Base-by-base conservation (phyloP, 176 grass and related monocot genomes). In the Alloteropsis semialata region DNA sequence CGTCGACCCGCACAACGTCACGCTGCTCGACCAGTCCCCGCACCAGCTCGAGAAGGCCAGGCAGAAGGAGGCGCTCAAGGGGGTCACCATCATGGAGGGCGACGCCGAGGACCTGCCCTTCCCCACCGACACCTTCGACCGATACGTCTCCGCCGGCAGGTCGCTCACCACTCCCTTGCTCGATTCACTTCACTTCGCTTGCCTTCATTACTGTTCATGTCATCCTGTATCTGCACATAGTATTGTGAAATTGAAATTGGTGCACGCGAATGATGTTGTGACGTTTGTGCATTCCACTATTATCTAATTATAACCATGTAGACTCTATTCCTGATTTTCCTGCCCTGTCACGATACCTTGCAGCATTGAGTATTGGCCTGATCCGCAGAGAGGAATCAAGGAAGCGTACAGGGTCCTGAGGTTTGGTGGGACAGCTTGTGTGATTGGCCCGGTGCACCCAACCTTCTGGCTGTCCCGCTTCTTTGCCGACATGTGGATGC, bases 401-500 rank as follows among this genome's bases (percentile, higher is more conserved):
- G 97, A 99, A 62, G 91, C 96, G 16, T 99, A 99, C 87, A 94
- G 91, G 80, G 93, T 99, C 10, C 36, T 99, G 46, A 93, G 84
- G 82, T 65, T 88, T 14, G 96, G 91, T 9, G 96, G 89, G n/a
- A n/a, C 77, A 6, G 96, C 93, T 57, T 99, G 97, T 27, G 0
- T 99, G 34, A 99, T 99, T 79, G 91, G 96, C 27, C 96, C 96
- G 0, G 96, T 99, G 15, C 74, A 96, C 91, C 96, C 96, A 0
- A 96, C 96, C 41, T 96, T 99, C 39, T 99, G 93, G 93, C 81
- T 99, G 16, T 94, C 96, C 0, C 87, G 91, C 68, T 92, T 99
- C 77, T 99, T 96, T 13, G 89, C 93, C 1, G 96, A 99, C 45
- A 80, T 99, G 96, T 99, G 93, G 96, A 99, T 99, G 96, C 87